Evolutionary conservation across 148 eudicot species (phyloP).

Genomic region (Silene latifolia): DNA sequence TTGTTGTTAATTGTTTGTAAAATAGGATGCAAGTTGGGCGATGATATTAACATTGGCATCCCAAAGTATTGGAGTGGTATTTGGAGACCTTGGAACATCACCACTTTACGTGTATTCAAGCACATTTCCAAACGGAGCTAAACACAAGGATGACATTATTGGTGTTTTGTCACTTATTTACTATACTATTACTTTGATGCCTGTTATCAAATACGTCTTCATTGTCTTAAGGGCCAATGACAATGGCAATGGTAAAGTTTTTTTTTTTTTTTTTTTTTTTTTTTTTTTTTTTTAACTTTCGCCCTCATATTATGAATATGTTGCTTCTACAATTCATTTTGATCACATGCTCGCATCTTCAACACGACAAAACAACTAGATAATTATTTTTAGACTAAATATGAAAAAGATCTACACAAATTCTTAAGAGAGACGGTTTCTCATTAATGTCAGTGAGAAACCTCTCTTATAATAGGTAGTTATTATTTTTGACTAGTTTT

Average conservation of each 20-base stretch:
- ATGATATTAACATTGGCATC: conserved; percentile 32
- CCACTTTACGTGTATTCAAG: conserved; percentile 39
- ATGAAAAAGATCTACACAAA: too few relatives aligned
- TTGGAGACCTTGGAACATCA: conserved; percentile 42
- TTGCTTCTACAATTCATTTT: too few relatives aligned
- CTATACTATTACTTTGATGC: conserved; percentile 35
- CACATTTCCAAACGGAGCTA: conserved; percentile 30
- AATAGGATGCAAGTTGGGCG: conserved; percentile 25
- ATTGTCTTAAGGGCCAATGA: conserved; percentile 38
- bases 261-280: too few relatives aligned
- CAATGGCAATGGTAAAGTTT: conserved; percentile 41
- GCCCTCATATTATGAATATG: neutral
- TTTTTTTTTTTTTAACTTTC: neutral
- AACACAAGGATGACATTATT: conserved; percentile 31
- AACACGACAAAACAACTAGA: too few relatives aligned
- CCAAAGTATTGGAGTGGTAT: conserved; percentile 40
- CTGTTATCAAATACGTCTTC: conserved; percentile 38
- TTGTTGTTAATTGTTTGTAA: neutral
- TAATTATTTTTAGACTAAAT: too few relatives aligned
- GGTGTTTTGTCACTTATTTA: conserved; percentile 37
- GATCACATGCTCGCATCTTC: too few relatives aligned
- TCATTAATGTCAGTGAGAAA: too few relatives aligned
- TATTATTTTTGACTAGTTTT: too few relatives aligned
- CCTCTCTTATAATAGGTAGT: too few relatives aligned
- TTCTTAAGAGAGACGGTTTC: too few relatives aligned